Base-by-base conservation (phyloP, 805 yeast genomes). In the Danielia oregonensis region DNA sequence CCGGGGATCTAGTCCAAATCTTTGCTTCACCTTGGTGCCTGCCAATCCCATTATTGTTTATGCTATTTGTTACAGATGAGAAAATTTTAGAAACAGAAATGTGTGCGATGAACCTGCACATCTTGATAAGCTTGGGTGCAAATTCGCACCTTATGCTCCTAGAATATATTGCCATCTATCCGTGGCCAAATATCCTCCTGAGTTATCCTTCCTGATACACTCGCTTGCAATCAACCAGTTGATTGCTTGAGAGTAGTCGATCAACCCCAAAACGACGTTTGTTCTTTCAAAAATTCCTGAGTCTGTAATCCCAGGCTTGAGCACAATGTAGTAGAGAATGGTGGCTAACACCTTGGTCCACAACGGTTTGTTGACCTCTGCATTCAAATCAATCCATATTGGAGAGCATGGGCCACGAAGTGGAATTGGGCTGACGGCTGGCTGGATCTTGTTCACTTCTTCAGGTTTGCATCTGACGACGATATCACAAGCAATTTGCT, bases 1-100 rank as follows among this genome's bases (percentile, higher is more conserved):
- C 53, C 97, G 70, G 12, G 98, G 98, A 63, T 91, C 98, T 24
- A 72, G 62, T 8, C 97, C 97, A 56, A 89, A 82, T 52, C 93
- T 74, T 51, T 85, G 95, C 52, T 85, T 87, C 9, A 72, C 76
- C 54, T 79, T 82, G 5, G 82, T 71, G 8, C 86, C 97, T 28
- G 91, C 91, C 52, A 85, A 72, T 33, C 94, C 93, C 94, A 85
- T 85, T 17, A 14, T 39, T 13, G 13, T 4, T 4, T 21, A 24
- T 12, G 23, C 11, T 18, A 17, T 5, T 18, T 12, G 9, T 24
- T 15, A 22, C 12, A 8, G 14, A 11, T 12, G 24, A 16, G 30
- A 35, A 33, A 33, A 35, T n/a, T 19, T 19, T 19, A 19, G 8
- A 16, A 29, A 21, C 27, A 36, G 28, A 30, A 35, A 34, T 17